A percentile compares a stretch with the other conserved stretches of the same genome.
Conservation (phyloP, 352 stramenopile genomes). For the Pythium phragmiticola region DNA sequence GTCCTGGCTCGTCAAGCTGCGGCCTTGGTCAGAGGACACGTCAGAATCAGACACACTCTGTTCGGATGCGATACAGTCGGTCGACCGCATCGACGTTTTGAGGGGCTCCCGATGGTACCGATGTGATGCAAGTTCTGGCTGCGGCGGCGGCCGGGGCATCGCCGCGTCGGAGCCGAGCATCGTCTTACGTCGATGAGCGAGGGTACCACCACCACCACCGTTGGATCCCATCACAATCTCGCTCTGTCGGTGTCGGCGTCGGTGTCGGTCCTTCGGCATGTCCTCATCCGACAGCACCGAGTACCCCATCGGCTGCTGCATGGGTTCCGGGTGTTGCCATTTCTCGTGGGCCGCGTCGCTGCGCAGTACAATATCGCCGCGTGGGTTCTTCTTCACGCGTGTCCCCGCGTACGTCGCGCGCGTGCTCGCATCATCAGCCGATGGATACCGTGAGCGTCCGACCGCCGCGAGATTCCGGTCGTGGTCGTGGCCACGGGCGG, state of each 20-base stretch:
- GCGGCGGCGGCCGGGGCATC: conserved; percentile 10
- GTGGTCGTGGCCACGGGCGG: neutral
- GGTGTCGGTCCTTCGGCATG: conserved; percentile 1
- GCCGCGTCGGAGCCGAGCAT: conserved; percentile 18
- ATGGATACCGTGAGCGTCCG: conserved; percentile 8
- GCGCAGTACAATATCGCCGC: conserved; percentile 28
- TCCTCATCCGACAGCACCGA: neutral
- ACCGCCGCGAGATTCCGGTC: conserved; percentile 9
- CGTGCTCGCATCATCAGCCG: neutral
- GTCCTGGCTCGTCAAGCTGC: neutral
- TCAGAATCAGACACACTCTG: neutral
- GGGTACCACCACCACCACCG: too few species aligned
- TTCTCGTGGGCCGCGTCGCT: conserved; percentile 20
- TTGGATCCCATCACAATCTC: too few species aligned
- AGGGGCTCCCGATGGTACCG: neutral
- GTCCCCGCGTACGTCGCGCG: conserved; percentile 10
- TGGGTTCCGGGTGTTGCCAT: conserved; percentile 18
- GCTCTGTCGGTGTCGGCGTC: too few species aligned
- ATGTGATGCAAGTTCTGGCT: neutral
- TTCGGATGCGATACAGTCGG: neutral
- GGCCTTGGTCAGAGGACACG: neutral
- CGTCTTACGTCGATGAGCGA: conserved; percentile 5
- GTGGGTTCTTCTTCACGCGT: conserved; percentile 1
- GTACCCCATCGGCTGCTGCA: conserved; percentile 11
- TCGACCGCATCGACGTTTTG: neutral